A percentile compares a stretch with the other conserved stretches of the same genome.
Evolutionary conservation across 257 asterid genomes (phyloP).

Genomic region (Schizonepeta tenuifolia): DNA sequence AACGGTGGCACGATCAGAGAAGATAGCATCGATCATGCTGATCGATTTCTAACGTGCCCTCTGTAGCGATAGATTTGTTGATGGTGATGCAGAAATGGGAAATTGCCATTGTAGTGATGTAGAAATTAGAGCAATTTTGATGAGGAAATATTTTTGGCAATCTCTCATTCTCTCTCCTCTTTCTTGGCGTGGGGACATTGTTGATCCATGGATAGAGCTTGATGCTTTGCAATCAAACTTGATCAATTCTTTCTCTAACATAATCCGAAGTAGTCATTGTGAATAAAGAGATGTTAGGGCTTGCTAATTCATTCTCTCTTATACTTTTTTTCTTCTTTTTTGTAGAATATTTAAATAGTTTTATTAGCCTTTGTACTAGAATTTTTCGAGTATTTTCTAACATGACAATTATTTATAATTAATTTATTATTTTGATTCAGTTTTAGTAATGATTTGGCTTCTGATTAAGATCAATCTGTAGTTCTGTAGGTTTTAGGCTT

Average conservation of each 20-base stretch:
- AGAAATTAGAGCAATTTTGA: constrained; percentile 18
- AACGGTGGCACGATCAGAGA: constrained; percentile 63
- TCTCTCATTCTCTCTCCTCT: not conserved
- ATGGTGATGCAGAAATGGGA: not conserved
- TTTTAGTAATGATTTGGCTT: too few species aligned
- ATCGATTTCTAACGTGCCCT: not conserved
- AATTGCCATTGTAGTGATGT: not conserved
- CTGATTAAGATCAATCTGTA: too few species aligned
- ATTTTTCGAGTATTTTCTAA: too few species aligned
- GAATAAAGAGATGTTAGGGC: not conserved
- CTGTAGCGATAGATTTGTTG: not conserved
- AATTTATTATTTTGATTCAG: too few species aligned
- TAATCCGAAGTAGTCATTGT: not conserved
- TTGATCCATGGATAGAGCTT: constrained; percentile 27
- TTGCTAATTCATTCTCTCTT: not conserved
- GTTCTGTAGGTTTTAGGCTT: too few species aligned
- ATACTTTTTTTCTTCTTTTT: too few species aligned
- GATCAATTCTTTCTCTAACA: not conserved
- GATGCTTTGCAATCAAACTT: not conserved
- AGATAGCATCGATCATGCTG: constrained; percentile 39
- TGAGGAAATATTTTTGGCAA: constrained; percentile 20
- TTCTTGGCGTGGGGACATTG: constrained; percentile 28
- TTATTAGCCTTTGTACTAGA: not conserved
- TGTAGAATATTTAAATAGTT: not conserved
- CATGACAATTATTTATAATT: too few species aligned